Percentiles rank a stretch among this genome's conserved stretches.
Evolutionary conservation across 192 early-diverging fungal species (phyloP).

Genomic region (Polychytrium aggregatum): DNA sequence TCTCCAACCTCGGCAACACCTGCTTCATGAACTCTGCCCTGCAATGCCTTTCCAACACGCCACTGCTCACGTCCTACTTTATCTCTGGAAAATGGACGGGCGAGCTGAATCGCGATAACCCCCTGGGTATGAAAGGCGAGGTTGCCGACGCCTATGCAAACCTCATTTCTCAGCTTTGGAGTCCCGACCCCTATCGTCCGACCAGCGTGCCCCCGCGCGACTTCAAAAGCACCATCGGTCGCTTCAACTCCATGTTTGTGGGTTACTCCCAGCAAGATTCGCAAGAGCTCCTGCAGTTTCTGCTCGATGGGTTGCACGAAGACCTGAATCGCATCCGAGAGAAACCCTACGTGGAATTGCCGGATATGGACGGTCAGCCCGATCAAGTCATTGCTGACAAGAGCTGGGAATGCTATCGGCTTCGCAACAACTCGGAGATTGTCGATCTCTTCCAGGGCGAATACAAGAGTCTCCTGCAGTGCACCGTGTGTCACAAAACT

Average conservation of each 20-base stretch:
- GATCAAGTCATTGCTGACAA: conserved; percentile 58
- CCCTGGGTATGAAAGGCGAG: conserved; percentile 60
- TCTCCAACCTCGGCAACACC: conserved; percentile 79
- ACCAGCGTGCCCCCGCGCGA: conserved; percentile 56
- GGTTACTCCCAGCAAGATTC: conserved; percentile 80
- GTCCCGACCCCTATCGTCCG: neutral
- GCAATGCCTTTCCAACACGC: conserved; percentile 74
- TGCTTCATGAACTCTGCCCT: conserved; percentile 88
- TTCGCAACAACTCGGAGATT: conserved; percentile 70
- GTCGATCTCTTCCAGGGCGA: conserved; percentile 69
- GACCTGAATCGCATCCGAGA: conserved; percentile 71
- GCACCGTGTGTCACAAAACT: conserved; percentile 34
- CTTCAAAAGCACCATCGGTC: conserved; percentile 61
- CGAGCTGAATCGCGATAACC: conserved; percentile 56
- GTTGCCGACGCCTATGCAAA: conserved; percentile 60
- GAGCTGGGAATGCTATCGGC: conserved; percentile 63
- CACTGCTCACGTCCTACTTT: conserved; percentile 30
- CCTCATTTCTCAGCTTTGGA: conserved; percentile 34
- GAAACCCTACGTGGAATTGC: conserved; percentile 69
- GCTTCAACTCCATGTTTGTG: conserved; percentile 44
- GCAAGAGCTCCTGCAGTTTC: conserved; percentile 68
- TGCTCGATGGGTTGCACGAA: conserved; percentile 79
- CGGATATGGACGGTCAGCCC: conserved; percentile 56
- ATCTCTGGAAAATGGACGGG: conserved; percentile 33
- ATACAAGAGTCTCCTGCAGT: conserved; percentile 48